Evolutionary conservation across 352 stramenopile genomes (phyloP).

Genomic region (Plasmopara halstedii): DNA sequence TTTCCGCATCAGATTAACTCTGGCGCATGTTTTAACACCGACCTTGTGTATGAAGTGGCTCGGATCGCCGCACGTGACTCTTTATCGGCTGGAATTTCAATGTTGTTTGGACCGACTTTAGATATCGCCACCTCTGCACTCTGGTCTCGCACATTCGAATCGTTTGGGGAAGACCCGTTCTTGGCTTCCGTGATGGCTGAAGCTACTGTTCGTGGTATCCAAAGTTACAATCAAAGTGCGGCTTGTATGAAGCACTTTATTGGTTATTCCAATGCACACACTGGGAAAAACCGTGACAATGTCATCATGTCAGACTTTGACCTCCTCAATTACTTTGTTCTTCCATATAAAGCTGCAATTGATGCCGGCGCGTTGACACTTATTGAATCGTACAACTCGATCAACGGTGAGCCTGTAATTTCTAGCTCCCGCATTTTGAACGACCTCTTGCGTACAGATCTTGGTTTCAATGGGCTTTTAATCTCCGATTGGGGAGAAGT

Average conservation of each 20-base stretch:
- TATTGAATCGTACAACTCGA: constrained; percentile 91
- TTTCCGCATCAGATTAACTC: constrained; percentile 85
- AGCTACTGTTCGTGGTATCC: constrained; percentile 60
- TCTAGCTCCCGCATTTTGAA: constrained; percentile 61
- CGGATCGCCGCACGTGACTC: constrained; percentile 75
- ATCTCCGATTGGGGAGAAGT: constrained; percentile 90
- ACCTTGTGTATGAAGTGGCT: constrained; percentile 52
- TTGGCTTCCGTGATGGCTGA: constrained; percentile 11
- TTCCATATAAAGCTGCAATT: constrained; percentile 69
- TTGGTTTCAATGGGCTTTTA: constrained; percentile 77
- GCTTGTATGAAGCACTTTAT: constrained; percentile 87
- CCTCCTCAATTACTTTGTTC: constrained; percentile 74
- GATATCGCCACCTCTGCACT: constrained; percentile 75
- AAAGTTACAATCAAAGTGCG: constrained; percentile 48
- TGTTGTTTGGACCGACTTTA: constrained; percentile 83
- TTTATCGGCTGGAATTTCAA: constrained; percentile 69
- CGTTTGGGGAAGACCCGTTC: constrained; percentile 87
- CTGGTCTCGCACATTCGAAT: constrained; percentile 87
- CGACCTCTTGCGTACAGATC: constrained; percentile 60
- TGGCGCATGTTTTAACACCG: constrained; percentile 80
- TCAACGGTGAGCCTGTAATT: constrained; percentile 87
- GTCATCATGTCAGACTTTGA: constrained; percentile 61
- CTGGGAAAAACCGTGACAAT: constrained; percentile 67
- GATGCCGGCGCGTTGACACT: constrained; percentile 67
- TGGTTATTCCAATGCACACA: constrained; percentile 61